phyloP scores from a whole-genome alignment of 345 rosid genomes.

The Litchi chinensis region DNA sequence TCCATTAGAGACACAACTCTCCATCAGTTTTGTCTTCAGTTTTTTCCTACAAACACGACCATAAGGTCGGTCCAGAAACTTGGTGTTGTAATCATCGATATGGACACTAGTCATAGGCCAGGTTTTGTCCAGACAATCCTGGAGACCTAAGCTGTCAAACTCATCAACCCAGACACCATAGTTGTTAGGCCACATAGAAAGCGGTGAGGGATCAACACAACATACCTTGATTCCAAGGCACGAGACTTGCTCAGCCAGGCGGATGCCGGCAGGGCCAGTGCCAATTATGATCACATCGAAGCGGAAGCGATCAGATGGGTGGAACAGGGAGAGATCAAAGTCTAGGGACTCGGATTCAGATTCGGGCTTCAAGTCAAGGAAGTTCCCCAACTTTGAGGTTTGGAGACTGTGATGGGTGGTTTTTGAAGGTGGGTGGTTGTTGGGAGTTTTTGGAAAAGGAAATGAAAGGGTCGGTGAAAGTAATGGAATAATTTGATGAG shows the following conservation, averaged over 20 bases:
- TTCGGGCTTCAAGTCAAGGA: conserved; percentile 55
- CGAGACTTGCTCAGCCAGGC: conserved; percentile 64
- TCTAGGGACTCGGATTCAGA: conserved; percentile 36
- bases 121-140: conserved; percentile 56
- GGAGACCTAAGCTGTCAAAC: conserved; percentile 55
- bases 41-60: conserved; percentile 53
- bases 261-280: conserved; percentile 70
- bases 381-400: conserved; percentile 42
- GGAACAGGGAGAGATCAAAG: conserved; percentile 44
- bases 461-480: not conserved
- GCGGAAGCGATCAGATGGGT: conserved; percentile 33
- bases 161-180: conserved; percentile 84
- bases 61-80: conserved; percentile 59
- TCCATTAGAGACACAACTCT: conserved; percentile 47
- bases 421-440: conserved; percentile 5
- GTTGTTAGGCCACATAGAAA: conserved; percentile 61
- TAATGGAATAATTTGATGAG: conserved; percentile 17
- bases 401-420: conserved; percentile 16
- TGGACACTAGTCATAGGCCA: conserved; percentile 58
- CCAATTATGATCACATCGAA: conserved; percentile 65
- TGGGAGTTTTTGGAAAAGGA: conserved; percentile 17
- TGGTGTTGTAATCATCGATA: conserved; percentile 47
- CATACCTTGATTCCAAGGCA: conserved; percentile 56
- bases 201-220: conserved; percentile 71
- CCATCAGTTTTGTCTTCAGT: conserved; percentile 48